Evolutionary conservation across 345 rosid species (phyloP), one percentile per base, ranked within the genome.

Genomic region (Corchorus olitorius): DNA sequence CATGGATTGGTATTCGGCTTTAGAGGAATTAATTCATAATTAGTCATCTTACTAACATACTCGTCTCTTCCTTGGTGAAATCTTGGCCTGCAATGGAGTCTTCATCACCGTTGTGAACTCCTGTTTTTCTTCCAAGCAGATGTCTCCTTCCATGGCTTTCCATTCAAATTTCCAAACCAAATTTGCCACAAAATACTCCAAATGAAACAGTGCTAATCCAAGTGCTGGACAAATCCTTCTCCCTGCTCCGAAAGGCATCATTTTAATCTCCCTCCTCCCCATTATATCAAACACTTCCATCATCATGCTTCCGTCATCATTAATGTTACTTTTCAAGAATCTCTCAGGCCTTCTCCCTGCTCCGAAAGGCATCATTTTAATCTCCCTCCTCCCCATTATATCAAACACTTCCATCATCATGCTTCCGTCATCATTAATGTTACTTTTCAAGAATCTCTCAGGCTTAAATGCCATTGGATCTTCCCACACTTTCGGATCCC

Each of bases 321-420:
- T n/a, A n/a, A n/a, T 39, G 19, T 39, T 0, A 39, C 3, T 39
- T 2, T 15, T 64, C 4, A 81, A 16, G 48, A 81, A 84, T 13
- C 87, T 81, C 43, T 84, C 83, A 2, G 87, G 87, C 34, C n/a
- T n/a, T n/a, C 86, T 72, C 9, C 82, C 86, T 0, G 75, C 86
- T 15, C 86, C 86, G 8, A 84, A 84, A 11, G 84, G 86, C 86
- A 83, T 83, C 86, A 83, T 83, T 75, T 84, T 84, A 34, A 81
- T 81, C 41, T 79, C 81, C 73, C 76, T 68, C 12, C 83, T 78
- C 48, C 86, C 82, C 1, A 82, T 84, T 1, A 84, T 73, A 17
- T 84, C 86, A 11, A 61, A 11, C 37, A 73, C 76, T 73, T 69
- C 73, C 20, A n/a, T 65, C 61, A 3, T 62, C 54, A 10, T 10